A percentile compares a stretch with the other conserved stretches of the same genome.
phyloP scores from a whole-genome alignment of 2,329 filamentous ascomycete species.

The Scopulariopsis brevicaulis region DNA sequence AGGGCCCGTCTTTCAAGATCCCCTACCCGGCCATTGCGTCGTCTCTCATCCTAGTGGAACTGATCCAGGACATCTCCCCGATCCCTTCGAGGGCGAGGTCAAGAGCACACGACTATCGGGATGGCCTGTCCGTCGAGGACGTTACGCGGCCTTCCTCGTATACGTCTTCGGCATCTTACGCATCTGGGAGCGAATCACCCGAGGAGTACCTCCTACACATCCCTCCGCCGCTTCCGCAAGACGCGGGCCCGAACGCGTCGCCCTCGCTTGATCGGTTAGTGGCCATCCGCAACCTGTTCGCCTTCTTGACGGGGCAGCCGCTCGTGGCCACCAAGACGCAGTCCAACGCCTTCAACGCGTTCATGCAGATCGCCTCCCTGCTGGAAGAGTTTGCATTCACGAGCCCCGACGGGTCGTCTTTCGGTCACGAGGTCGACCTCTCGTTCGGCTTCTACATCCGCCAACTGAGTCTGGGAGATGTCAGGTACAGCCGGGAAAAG shows the following conservation, averaged over 20 bases:
- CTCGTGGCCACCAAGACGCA: constrained; percentile 44
- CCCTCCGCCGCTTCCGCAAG: constrained; percentile 29
- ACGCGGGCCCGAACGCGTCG: neutral
- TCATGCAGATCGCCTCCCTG: constrained; percentile 40
- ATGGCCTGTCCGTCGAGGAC: constrained; percentile 37
- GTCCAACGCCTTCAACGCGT: constrained; percentile 40
- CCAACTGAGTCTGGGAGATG: constrained; percentile 66
- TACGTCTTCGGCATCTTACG: constrained; percentile 21
- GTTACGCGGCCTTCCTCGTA: constrained; percentile 27
- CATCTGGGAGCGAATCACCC: constrained; percentile 19
- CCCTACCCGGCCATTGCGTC: constrained; percentile 39
- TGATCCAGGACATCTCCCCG: constrained; percentile 12
- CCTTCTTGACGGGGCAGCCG: constrained; percentile 51
- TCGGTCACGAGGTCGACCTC: constrained; percentile 46
- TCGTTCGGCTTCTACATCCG: constrained; percentile 69
- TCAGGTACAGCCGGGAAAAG: constrained; percentile 73
- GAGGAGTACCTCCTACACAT: constrained; percentile 41
- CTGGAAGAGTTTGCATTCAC: constrained; percentile 47
- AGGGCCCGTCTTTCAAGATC: constrained; percentile 50
- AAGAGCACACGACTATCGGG: constrained; percentile 33
- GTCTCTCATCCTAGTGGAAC: constrained; percentile 41
- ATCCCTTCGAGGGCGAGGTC: neutral
- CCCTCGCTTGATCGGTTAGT: constrained; percentile 38
- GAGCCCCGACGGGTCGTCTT: constrained; percentile 43
- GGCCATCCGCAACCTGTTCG: constrained; percentile 53